Evolutionary conservation across 179 eudicot genomes (phyloP), one percentile per base, ranked within the genome.

Genomic region (Carnegiea gigantea): DNA sequence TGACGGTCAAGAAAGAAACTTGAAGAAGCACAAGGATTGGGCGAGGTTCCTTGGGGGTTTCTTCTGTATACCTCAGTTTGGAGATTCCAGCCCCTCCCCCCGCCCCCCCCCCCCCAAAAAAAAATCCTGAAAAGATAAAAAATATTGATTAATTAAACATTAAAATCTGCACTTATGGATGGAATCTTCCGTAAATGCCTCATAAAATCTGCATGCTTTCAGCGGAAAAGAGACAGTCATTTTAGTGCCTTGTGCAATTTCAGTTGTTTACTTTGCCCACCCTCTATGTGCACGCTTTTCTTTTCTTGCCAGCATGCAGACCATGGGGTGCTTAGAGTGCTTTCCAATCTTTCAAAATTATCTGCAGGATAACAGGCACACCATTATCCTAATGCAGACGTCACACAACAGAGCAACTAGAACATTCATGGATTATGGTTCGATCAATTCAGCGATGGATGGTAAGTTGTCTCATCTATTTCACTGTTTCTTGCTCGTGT

Each of bases 371-470:
- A 94, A 94, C 80, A 90, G 85, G 91, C 99, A 95, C 87, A 95
- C 99, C 30, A 95, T 95, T 79, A 80, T 95, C 81, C 90, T 95
- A 70, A 94, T 95, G 95, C 98, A 95, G 88, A 86, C 90, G 44
- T 88, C 98, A 70, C 98, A 86, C 30, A 89, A 85, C 91, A 88
- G 90, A 82, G 90, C 97, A 70, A 82, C 90, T 54, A 90, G 99
- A 70, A 95, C 98, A 49, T 95, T 95, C 86, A 94, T 94, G 98
- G 99, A 95, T 80, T 94, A 89, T 80, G 93, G 88, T 57, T 94
- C 99, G 54, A 88, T 95, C 77, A 90, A 87, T 84, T 93, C 91
- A 88, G 97, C 99, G 48, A 89, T 91, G 91, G 97, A 94, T 81
- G 98, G 99, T 94, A 86, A 20, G 83, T 51, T 77, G 44, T 78